Evolutionary conservation across 257 asterid genomes (phyloP).

Genomic region (Solanum peruvianum): DNA sequence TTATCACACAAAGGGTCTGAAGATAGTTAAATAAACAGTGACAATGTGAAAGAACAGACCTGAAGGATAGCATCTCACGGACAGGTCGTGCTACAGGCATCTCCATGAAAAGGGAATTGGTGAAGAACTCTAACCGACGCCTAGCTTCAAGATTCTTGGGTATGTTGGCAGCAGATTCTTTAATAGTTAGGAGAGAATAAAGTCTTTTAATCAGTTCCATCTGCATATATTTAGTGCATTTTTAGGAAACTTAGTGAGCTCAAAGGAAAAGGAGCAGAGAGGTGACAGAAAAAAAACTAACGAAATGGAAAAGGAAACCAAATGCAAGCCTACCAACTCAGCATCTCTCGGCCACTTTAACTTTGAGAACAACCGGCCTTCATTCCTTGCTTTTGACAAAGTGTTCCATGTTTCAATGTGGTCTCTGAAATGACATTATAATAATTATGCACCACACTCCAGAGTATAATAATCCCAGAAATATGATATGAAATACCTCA

Average conservation of each 20-base stretch:
- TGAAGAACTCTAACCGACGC: conserved; percentile 80
- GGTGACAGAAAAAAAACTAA: neutral
- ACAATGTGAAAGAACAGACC: conserved; percentile 23
- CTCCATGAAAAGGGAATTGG: conserved; percentile 96
- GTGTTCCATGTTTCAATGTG: conserved; percentile 69
- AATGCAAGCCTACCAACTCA: conserved; percentile 46
- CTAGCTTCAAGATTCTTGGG: conserved; percentile 93
- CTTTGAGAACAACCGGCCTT: conserved; percentile 85
- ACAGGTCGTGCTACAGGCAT: conserved; percentile 88
- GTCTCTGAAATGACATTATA: conserved; percentile 32
- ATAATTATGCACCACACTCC: neutral
- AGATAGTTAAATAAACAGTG: neutral
- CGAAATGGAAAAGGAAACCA: neutral
- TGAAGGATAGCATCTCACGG: conserved; percentile 86
- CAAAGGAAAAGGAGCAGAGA: neutral
- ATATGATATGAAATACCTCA: conserved; percentile 41
- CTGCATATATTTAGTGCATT: conserved; percentile 31
- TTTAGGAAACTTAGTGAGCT: neutral
- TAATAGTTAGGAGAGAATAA: conserved; percentile 72
- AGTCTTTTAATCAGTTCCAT: conserved; percentile 67
- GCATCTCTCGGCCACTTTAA: conserved; percentile 89
- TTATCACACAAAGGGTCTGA: neutral
- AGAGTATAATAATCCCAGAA: neutral
- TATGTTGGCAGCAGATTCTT: conserved; percentile 84
- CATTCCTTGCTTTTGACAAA: conserved; percentile 71